Evolutionary conservation across 352 stramenopile species (phyloP), one percentile per base, ranked within the genome.

Genomic region (Halophytophthora batemanensis): DNA sequence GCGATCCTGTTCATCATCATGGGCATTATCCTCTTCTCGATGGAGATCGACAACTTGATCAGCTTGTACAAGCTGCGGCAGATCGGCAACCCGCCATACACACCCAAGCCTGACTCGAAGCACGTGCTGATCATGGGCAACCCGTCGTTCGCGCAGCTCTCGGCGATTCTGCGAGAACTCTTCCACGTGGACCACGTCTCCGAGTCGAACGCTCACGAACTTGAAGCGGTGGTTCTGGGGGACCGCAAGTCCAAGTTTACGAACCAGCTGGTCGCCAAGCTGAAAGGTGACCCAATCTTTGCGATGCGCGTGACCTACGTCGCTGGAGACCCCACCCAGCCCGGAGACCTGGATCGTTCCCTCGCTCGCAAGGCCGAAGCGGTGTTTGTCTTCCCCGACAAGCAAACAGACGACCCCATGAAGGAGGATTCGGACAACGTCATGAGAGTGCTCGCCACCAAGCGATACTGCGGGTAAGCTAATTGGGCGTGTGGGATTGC

Each of bases 1-100:
- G 81, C 76, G 11, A 93, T 96, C 62, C 84, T 91, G 65, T 93
- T 96, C 52, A 94, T 96, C 51, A 70, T 92, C 45, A 87, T 92
- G 61, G 82, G 83, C 35, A 74, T 96, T 41, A 83, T 95, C 47
- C 55, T 95, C 44, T 93, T 96, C 34, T 93, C 84, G 0, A 89
- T 90, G 69, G 82, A 96, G 64, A 93, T 93, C 34, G 82, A 93
- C 42, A 93, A 91, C 53, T 61, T 96, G 13, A 86, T 93, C 46
- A 83, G 69, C n/a, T 50, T 96, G 44, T 93, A 92, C 66, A 82
- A 87, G 35, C 73, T 88, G 36, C 71, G 77, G 2, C 77, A 90
- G 50, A 84, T 91, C 53, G 83, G 83, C 15, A 94, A 94, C 41
- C 79, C 83, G 6, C 71, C 83, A 2, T 94, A 87, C 48, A 64